Conservation (phyloP, 345 rosid genomes). For the Pugionium dolabratum region DNA sequence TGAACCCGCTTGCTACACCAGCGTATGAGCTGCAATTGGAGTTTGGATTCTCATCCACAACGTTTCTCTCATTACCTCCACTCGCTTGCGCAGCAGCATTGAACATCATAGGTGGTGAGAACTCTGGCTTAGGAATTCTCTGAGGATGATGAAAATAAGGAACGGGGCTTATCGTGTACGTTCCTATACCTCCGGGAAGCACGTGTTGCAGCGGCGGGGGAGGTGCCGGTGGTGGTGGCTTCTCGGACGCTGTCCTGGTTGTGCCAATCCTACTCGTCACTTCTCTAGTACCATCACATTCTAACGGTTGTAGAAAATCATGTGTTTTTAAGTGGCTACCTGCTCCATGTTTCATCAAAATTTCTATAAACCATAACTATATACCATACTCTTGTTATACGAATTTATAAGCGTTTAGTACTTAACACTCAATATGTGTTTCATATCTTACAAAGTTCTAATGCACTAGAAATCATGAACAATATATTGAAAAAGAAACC, state of each 20-base stretch:
- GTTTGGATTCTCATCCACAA: constrained; percentile 66
- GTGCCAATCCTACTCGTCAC: constrained; percentile 45
- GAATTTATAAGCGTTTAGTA: too few species aligned
- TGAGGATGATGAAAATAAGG: constrained; percentile 44
- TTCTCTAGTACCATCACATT: constrained; percentile 59
- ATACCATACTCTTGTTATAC: too few species aligned
- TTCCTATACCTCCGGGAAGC: constrained; percentile 95
- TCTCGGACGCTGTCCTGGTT: constrained; percentile 47
- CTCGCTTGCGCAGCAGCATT: constrained; percentile 46
- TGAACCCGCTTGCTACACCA: constrained; percentile 63
- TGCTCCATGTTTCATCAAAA: constrained; percentile 19
- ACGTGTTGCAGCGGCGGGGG: constrained; percentile 53
- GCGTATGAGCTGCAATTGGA: constrained; percentile 56
- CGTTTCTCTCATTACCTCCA: constrained; percentile 60
- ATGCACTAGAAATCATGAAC: too few species aligned
- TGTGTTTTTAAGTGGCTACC: constrained; percentile 70
- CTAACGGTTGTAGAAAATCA: constrained; percentile 77
- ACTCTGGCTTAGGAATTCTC: constrained; percentile 71
- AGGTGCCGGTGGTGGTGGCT: constrained; percentile 61
- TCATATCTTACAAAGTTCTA: too few species aligned
- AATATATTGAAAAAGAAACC: too few species aligned
- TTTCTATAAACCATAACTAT: too few species aligned
- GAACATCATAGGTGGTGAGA: constrained; percentile 44
- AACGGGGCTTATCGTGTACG: constrained; percentile 76
- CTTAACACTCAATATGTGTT: too few species aligned